Evolutionary conservation across 1,284 basidiomycete genomes (phyloP), one percentile per base, ranked within the genome.

Genomic region (Cryptococcus sp.): DNA sequence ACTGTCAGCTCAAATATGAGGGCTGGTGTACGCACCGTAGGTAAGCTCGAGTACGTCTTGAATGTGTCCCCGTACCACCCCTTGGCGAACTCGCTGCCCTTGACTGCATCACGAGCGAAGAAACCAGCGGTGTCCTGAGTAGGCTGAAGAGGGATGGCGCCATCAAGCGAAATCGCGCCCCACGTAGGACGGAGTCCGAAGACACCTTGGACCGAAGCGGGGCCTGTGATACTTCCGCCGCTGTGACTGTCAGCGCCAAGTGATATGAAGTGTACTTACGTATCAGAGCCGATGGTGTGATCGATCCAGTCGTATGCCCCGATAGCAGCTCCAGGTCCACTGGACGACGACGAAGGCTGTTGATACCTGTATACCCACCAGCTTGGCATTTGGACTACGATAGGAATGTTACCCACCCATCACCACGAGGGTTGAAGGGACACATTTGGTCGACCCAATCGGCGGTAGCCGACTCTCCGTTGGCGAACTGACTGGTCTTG

Each of bases 401-500:
- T 10, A 10, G 4, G 31, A 35, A 8, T 5, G 8, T 10, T 5
- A 13, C 31, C 10, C 31, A 35, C 31, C 83, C 83, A 62, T 85
- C 84, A 17, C 81, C 84, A 44, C 84, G 80, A 25, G 82, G 81
- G 63, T 84, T 84, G 78, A 81, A 84, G 2, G 84, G 82, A 47
- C 82, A 82, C 40, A 82, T 77, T 19, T 82, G 78, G 62, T 84
- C 83, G n/a, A 81, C 77, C 77, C 82, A 84, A 61, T 82, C 81
- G 15, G 66, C 66, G 57, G 84, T 84, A 1, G 83, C 83, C 17
- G 77, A 73, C 41, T 84, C 82, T 5, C 83, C 84, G 60, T 84
- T 84, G 13, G 84, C 84, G 61, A 85, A 85, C 64, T 84, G 83
- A 11, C 82, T 83, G 3, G 82, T 83, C 60, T 83, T 83, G 4